phyloP scores from a whole-genome alignment of 345 rosid species.

The Schrenkiella parvula region DNA sequence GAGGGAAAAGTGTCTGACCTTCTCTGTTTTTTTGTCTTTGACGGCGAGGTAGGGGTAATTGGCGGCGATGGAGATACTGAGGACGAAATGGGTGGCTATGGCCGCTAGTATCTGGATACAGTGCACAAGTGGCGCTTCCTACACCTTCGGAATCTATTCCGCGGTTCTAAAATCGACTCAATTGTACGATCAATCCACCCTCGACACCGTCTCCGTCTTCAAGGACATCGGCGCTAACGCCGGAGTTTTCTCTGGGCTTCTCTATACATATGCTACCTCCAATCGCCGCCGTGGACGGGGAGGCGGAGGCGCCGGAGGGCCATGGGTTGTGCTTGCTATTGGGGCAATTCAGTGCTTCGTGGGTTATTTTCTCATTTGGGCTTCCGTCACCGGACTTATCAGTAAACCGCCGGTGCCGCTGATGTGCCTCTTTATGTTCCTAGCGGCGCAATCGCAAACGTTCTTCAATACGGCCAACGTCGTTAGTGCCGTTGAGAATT shows the following conservation, averaged over 20 bases:
- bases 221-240: constrained; percentile 92
- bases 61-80: constrained; percentile 19
- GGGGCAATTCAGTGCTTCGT: constrained; percentile 69
- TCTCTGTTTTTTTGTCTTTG: too few relatives aligned
- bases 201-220: constrained; percentile 94
- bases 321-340: constrained; percentile 64
- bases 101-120: constrained; percentile 91
- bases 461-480: constrained; percentile 73
- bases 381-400: constrained; percentile 63
- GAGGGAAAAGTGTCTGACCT: neutral
- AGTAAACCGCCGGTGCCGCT: constrained; percentile 55
- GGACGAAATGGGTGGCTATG: constrained; percentile 60
- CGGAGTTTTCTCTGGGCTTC: constrained; percentile 75
- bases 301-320: constrained; percentile 36
- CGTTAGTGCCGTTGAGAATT: constrained; percentile 71
- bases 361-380: constrained; percentile 88
- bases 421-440: constrained; percentile 67
- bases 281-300: constrained; percentile 14
- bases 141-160: constrained; percentile 85
- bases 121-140: constrained; percentile 58
- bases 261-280: constrained; percentile 51
- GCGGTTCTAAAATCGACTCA: constrained; percentile 69
- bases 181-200: constrained; percentile 79
- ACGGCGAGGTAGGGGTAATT: neutral
- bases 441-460: constrained; percentile 74